Base-by-base conservation (phyloP, 2,329 filamentous ascomycete genomes). In the Trichoderma brevicompactum region DNA sequence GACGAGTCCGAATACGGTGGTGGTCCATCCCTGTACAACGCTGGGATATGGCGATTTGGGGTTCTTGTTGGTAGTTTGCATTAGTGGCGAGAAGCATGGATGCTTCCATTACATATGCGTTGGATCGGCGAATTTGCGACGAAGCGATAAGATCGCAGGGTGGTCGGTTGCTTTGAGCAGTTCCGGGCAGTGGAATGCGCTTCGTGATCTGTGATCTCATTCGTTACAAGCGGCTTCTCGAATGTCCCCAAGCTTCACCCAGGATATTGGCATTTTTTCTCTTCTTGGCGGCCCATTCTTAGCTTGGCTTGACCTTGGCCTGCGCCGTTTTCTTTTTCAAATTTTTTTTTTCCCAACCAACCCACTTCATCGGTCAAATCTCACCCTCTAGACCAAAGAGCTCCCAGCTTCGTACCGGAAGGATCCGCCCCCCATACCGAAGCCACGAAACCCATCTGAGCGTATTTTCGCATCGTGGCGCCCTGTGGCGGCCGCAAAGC, bases 371-470 rank as follows among this genome's bases (percentile, higher is more conserved):
- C 44, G 19, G 40, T 40, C 54, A 32, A 46, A 19, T 44, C 59
- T 62, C 9, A 40, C 36, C 46, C 7, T 12, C 40, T 10, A 4
- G 28, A 34, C 3, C 28, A 28, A 28, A 23, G 38, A 34, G 34
- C 48, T 43, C n/a, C n/a, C 46, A 53, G 58, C 36, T 17, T 34
- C 10, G 13, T 40, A 9, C 48, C 48, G n/a, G 59, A 23, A 28
- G 28, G 59, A 10, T 44, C 48, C 59, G 48, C 48, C n/a, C 28
- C 40, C 40, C n/a, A n/a, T 62, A 13, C 36, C 59, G 59, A 23
- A 52, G 48, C 59, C 59, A 53, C 48, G 17, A 44, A 53, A 34
- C 13, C 7, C 48, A 44, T 17, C 28, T 62, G 59, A 62, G 58
- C 48, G 34, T 15, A 36, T 53, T 62, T 6, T 34, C 8, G 34